These are phyloP conservation scores for Candida taoyuanica DNA, from an alignment of 805 yeast species.

Conservation along the genomic window DNA sequence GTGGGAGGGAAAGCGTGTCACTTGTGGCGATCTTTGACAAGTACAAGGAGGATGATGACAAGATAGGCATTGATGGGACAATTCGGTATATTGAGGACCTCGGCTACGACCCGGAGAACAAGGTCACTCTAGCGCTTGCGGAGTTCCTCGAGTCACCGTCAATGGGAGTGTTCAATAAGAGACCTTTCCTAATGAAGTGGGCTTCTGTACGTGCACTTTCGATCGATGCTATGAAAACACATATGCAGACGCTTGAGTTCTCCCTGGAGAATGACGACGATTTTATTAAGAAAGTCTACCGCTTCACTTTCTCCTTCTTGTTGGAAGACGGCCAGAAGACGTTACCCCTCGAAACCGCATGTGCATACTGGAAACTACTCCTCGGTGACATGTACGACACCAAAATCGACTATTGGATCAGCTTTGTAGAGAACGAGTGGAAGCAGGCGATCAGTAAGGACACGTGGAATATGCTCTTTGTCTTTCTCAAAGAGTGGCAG, in stretches of 20 bases:
- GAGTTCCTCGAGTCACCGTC: conserved; percentile 61
- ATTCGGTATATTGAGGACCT: conserved; percentile 61
- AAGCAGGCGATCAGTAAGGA: conserved; percentile 59
- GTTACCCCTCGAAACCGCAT: conserved; percentile 53
- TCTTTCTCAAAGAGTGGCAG: conserved; percentile 51
- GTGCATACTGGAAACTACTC: conserved; percentile 74
- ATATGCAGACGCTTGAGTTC: conserved; percentile 30
- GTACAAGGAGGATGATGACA: conserved; percentile 23
- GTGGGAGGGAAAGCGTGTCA: conserved; percentile 14
- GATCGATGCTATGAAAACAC: conserved; percentile 43
- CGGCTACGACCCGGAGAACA: conserved; percentile 70
- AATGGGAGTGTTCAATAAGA: conserved; percentile 54
- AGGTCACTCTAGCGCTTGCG: conserved; percentile 64
- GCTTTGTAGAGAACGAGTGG: conserved; percentile 42
- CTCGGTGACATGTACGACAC: conserved; percentile 33
- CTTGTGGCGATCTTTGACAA: conserved; percentile 18
- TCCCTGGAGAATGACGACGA: conserved; percentile 32
- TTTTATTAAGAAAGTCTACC: conserved; percentile 57
- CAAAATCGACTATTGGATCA: conserved; percentile 52
- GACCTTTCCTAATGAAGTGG: conserved; percentile 59
- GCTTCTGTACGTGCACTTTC: conserved; percentile 26
- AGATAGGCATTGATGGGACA: conserved; percentile 78
- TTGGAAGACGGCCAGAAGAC: conserved; percentile 56
- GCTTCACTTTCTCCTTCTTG: conserved; percentile 63
- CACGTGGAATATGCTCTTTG: conserved; percentile 79